Evolutionary conservation across 257 asterid genomes (phyloP), one percentile per base, ranked within the genome.

Genomic region (Plectranthus barbatus): DNA sequence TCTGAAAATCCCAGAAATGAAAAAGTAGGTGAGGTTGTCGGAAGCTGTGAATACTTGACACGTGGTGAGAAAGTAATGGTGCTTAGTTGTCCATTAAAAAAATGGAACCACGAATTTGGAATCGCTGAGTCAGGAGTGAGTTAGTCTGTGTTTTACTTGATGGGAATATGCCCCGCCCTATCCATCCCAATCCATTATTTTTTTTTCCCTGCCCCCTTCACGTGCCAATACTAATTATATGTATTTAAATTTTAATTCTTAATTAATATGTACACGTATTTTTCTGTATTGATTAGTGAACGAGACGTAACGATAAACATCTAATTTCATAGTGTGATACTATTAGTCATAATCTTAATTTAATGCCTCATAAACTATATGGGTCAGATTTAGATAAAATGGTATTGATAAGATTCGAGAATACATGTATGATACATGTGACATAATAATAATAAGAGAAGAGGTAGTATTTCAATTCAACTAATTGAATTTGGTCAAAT

Each of bases 81-180:
- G 11, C 14, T 14, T 14, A 24, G 68, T 14, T 56, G 55, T 7
- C 15, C 40, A 42, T n/a, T 8, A 1, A 18, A 62, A 45, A 67
- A 24, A 10, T 23, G 9, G 33, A 12, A 60, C 71, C 80, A 64
- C 77, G 54, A 67, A 69, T 29, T 31, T 39, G 72, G 68, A 60
- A 57, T 39, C 60, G 87, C 72, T 71, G 87, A 76, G 68, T 79
- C 81, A 78, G 48, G 20, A 29, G 19, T 73, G 84, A 78, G 68
- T 56, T 42, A n/a, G 54, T 62, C 7, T n/a, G n/a, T 23, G 57
- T 23, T 23, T 51, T 64, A 29, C 12, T 11, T 49, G 0, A 8
- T 15, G 15, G 50, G 62, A 65, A 72, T 68, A 72, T 68, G 20
- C 17, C 20, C 49, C 46, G 48, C n/a, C n/a, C n/a, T n/a, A n/a